phyloP scores from a whole-genome alignment of 2,329 filamentous ascomycete genomes.

The Bipolaris cookei region DNA sequence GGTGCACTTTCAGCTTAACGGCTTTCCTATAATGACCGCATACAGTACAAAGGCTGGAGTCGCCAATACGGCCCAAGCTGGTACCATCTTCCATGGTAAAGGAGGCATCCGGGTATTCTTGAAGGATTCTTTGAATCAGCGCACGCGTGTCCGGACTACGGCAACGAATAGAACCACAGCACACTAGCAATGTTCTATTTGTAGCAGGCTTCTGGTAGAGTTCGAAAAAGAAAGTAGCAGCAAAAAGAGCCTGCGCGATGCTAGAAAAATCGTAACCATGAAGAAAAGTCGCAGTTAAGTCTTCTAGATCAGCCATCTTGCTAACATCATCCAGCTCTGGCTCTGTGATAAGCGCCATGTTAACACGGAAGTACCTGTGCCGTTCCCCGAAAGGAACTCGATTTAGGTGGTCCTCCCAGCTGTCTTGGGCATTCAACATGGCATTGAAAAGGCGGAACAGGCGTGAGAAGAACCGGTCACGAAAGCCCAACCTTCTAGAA shows the following conservation, averaged over 20 bases:
- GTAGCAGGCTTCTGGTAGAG: slow-evolving; percentile 7
- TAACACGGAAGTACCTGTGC: slow-evolving; percentile 22
- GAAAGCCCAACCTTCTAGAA: slow-evolving; percentile 13
- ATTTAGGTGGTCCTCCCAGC: slow-evolving; percentile 21
- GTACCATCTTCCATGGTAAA: slow-evolving; percentile 16
- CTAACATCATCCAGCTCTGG: slow-evolving; percentile 13
- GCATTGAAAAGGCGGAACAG: slow-evolving; percentile 20
- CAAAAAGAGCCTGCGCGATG: slow-evolving; percentile 12
- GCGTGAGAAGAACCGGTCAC: slow-evolving; percentile 15
- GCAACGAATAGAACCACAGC: slow-evolving; percentile 17
- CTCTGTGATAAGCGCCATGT: slow-evolving; percentile 17
- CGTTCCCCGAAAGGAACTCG: slow-evolving; percentile 4
- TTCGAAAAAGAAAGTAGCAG: slow-evolving; percentile 21
- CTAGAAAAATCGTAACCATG: slow-evolving; percentile 15
- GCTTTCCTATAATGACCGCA: slow-evolving; percentile 16
- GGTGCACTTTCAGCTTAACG: slow-evolving; percentile 9
- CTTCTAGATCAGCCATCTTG: slow-evolving; percentile 18
- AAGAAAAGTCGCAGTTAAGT: slow-evolving; percentile 13
- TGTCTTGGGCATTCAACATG: slow-evolving; percentile 15
- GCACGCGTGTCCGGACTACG: slow-evolving; percentile 11
- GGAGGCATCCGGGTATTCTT: slow-evolving; percentile 16
- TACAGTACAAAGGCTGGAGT: slow-evolving; percentile 7
- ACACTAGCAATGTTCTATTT: slow-evolving; percentile 1
- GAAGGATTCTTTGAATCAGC: slow-evolving; percentile 16
- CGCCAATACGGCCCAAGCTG: slow-evolving; percentile 3